A percentile compares a stretch with the other conserved stretches of the same genome.
Conservation (phyloP, 2,329 filamentous ascomycete species). For the Cytospora mali region DNA sequence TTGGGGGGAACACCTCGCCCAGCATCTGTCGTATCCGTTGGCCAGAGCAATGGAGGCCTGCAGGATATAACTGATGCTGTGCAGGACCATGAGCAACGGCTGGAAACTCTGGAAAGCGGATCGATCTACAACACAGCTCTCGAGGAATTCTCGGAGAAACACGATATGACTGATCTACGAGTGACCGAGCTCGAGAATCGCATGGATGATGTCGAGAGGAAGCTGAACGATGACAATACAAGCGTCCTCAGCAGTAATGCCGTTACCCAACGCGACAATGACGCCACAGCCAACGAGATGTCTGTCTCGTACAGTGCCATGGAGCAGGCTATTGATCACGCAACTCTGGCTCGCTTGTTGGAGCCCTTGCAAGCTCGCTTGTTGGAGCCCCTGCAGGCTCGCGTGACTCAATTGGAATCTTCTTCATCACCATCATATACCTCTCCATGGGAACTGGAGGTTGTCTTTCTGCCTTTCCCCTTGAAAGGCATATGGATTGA, state of each 20-base stretch:
- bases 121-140: conserved; percentile 69
- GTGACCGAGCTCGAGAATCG: conserved; percentile 70
- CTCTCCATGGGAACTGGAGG: conserved; percentile 74
- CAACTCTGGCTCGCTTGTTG: conserved; percentile 54
- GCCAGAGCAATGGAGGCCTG: conserved; percentile 39
- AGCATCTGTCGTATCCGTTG: conserved; percentile 18
- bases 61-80: conserved; percentile 55
- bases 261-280: conserved; percentile 43
- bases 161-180: conserved; percentile 68
- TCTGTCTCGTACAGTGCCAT: conserved; percentile 50
- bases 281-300: conserved; percentile 48
- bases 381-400: conserved; percentile 52
- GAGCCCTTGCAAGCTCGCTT: conserved; percentile 52
- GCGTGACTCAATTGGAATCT: conserved; percentile 58
- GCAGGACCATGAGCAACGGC: conserved; percentile 62
- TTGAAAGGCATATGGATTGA: conserved; percentile 59
- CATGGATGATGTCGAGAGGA: conserved; percentile 61
- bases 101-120: conserved; percentile 69
- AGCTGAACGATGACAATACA: conserved; percentile 49
- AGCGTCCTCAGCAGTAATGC: conserved; percentile 44
- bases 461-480: conserved; percentile 73
- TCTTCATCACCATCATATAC: conserved; percentile 61
- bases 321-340: conserved; percentile 43
- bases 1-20: neutral
- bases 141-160: conserved; percentile 69